These are phyloP conservation scores for Diaporthe ilicicola DNA, from an alignment of 2,329 filamentous ascomycete genomes.

Conservation along the genomic window DNA sequence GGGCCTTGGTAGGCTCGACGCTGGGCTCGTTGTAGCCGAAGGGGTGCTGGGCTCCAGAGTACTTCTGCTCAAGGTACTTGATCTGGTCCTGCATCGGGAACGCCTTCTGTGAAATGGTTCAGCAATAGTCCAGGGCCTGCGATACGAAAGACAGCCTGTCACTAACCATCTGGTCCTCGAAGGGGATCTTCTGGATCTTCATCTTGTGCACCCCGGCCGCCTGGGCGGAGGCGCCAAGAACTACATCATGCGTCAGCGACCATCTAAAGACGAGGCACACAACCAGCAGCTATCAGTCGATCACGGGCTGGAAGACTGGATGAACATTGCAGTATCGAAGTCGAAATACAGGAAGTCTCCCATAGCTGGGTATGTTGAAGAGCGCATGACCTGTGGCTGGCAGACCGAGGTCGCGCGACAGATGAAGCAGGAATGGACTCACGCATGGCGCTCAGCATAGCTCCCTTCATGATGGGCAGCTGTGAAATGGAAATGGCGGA, in stretches of 20 bases:
- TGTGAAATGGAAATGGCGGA: conserved; percentile 30
- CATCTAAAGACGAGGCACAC: conserved; percentile 70
- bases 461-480: conserved; percentile 80
- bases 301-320: not conserved
- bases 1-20: conserved; percentile 52
- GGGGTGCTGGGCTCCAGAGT: conserved; percentile 70
- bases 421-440: conserved; percentile 19
- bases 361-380: not conserved
- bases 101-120: conserved; percentile 63
- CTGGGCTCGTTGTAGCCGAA: conserved; percentile 31
- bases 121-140: conserved; percentile 20
- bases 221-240: conserved; percentile 70
- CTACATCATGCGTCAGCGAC: conserved; percentile 29
- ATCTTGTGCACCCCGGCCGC: conserved; percentile 88
- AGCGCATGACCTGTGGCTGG: conserved; percentile 5
- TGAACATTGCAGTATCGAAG: not conserved
- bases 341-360: not conserved
- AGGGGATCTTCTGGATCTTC: conserved; percentile 95
- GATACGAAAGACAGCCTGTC: not conserved
- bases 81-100: conserved; percentile 84
- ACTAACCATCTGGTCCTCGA: conserved; percentile 90
- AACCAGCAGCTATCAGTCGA: not conserved
- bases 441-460: conserved; percentile 69
- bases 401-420: conserved; percentile 22
- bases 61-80: conserved; percentile 90